These are phyloP conservation scores for Rubia tinctorum DNA, from an alignment of 305 asterid genomes.

Conservation along the genomic window DNA sequence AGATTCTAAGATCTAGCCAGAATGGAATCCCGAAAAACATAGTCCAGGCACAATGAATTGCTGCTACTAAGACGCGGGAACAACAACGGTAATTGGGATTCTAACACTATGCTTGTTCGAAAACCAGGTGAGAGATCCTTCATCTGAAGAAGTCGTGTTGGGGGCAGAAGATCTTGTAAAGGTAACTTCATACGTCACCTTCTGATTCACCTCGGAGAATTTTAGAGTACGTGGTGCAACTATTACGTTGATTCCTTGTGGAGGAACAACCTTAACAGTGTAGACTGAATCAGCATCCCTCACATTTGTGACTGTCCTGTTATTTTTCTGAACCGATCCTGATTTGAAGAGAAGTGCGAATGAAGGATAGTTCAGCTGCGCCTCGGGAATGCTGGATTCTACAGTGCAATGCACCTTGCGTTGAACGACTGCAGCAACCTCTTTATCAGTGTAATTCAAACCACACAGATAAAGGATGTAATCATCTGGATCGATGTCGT, in stretches of 20 bases:
- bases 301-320: slow-evolving; percentile 44
- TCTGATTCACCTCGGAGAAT: slow-evolving; percentile 30
- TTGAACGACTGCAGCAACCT: slow-evolving; percentile 25
- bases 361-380: slow-evolving; percentile 47
- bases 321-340: slow-evolving; percentile 21
- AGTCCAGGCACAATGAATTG: no score
- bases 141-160: neutral
- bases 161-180: slow-evolving; percentile 12
- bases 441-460: slow-evolving; percentile 27
- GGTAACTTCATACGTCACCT: slow-evolving; percentile 31
- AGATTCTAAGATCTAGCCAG: no score
- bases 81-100: slow-evolving; percentile 32
- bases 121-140: slow-evolving; percentile 36
- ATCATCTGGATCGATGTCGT: slow-evolving; percentile 32
- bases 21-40: no score
- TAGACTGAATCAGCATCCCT: slow-evolving; percentile 33
- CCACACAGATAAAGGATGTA: slow-evolving; percentile 50
- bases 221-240: slow-evolving; percentile 27
- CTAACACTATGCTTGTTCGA: slow-evolving; percentile 33
- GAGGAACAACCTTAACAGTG: slow-evolving; percentile 22
- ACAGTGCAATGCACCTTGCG: slow-evolving; percentile 28
- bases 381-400: slow-evolving; percentile 26
- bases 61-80: no score
- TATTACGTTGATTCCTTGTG: slow-evolving; percentile 24
- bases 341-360: slow-evolving; percentile 25